These are phyloP conservation scores for Haplosporangium gracile DNA, from an alignment of 192 early-diverging fungal genomes.

Conservation along the genomic window DNA sequence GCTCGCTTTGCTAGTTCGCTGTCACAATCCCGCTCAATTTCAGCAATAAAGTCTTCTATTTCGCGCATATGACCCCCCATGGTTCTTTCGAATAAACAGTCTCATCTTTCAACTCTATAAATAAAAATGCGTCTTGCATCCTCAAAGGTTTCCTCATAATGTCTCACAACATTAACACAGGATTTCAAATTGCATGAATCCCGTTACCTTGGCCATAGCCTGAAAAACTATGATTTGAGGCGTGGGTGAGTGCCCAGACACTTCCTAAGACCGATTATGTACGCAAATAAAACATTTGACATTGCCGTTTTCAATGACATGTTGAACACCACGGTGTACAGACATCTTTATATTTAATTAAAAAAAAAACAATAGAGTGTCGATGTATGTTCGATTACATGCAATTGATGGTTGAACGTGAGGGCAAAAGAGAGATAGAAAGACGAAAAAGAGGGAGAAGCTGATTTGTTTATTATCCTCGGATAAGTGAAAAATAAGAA, in stretches of 20 bases:
- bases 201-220: slow-evolving; percentile 25
- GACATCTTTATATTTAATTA: slow-evolving; percentile 8
- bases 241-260: slow-evolving; percentile 51
- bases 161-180: slow-evolving; percentile 48
- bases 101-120: neutral
- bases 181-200: slow-evolving; percentile 52
- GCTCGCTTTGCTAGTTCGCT: neutral
- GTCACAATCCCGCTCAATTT: neutral
- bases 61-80: neutral
- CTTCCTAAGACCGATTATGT: slow-evolving; percentile 48
- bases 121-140: neutral
- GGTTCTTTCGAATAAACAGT: neutral
- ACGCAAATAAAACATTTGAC: slow-evolving; percentile 47
- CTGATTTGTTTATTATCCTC: neutral
- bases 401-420: no score
- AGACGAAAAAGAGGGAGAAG: neutral
- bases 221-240: slow-evolving; percentile 31
- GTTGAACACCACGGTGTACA: slow-evolving; percentile 45
- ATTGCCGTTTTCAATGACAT: slow-evolving; percentile 35
- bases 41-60: neutral
- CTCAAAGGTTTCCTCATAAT: slow-evolving; percentile 13
- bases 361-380: neutral
- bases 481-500: neutral
- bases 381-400: neutral
- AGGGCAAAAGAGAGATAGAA: neutral